These are phyloP conservation scores for Chaetomidium leptoderma DNA, from an alignment of 495 filamentous ascomycete species.

Conservation along the genomic window DNA sequence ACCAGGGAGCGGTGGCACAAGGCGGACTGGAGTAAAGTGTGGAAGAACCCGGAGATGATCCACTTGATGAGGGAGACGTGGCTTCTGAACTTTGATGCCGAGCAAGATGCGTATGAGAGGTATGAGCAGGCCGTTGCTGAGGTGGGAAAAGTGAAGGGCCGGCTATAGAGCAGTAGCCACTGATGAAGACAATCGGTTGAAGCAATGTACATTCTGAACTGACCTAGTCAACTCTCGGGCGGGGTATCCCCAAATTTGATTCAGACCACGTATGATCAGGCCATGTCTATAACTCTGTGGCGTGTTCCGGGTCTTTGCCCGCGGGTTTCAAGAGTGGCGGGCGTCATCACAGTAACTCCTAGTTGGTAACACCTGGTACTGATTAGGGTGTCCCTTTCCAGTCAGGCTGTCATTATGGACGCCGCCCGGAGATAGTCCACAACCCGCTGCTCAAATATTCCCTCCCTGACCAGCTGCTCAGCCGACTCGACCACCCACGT, in stretches of 20 bases:
- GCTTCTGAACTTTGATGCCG: slow-evolving; percentile 59
- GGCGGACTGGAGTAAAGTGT: slow-evolving; percentile 53
- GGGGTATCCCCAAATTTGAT: too few species aligned
- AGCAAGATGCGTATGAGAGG: slow-evolving; percentile 49
- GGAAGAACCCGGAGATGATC: slow-evolving; percentile 55
- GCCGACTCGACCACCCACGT: slow-evolving; percentile 17
- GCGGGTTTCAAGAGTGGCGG: too few species aligned
- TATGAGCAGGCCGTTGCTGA: slow-evolving; percentile 17
- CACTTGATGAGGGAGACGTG: slow-evolving; percentile 54
- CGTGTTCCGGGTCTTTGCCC: too few species aligned
- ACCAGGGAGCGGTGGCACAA: slow-evolving; percentile 61
- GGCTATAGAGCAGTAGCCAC: slow-evolving; percentile 8
- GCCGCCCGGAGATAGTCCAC: slow-evolving; percentile 7
- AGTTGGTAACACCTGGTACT: too few species aligned
- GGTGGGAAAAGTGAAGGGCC: slow-evolving; percentile 5
- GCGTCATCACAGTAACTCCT: too few species aligned
- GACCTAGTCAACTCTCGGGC: too few species aligned
- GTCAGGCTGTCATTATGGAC: background rate
- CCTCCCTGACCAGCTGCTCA: slow-evolving; percentile 10
- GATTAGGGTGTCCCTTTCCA: background rate
- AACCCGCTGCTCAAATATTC: slow-evolving; percentile 3
- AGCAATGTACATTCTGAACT: too few species aligned
- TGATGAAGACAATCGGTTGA: too few species aligned
- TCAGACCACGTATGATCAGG: too few species aligned
- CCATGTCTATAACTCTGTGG: too few species aligned